Conservation (phyloP, 1,139 yeast genomes). For the Yamadazyma diospyri region DNA sequence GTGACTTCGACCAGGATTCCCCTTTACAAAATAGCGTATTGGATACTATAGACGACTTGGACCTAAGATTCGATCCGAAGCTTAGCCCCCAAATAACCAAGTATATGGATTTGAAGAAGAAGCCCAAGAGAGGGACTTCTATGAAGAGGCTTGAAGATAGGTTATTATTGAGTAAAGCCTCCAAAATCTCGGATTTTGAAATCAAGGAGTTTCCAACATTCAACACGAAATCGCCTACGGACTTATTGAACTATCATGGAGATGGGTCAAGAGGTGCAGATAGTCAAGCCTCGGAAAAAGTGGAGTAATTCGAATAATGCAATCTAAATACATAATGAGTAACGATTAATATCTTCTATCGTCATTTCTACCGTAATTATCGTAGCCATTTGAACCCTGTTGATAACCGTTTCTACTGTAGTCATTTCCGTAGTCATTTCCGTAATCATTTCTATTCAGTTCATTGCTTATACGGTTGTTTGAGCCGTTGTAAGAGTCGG, state of each 20-base stretch:
- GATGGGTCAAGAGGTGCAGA: slow-evolving; percentile 20
- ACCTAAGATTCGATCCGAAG: slow-evolving; percentile 27
- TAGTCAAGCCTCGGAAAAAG: slow-evolving; percentile 26
- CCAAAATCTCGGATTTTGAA: slow-evolving; percentile 10
- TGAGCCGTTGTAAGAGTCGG: no score
- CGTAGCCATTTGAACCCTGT: slow-evolving; percentile 6
- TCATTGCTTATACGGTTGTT: no score
- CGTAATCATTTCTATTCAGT: slow-evolving; percentile 6
- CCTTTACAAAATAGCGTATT: slow-evolving; percentile 22
- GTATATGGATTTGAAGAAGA: slow-evolving; percentile 6
- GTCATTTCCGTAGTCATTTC: slow-evolving; percentile 11
- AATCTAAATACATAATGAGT: slow-evolving; percentile 13
- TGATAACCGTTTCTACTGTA: slow-evolving; percentile 5
- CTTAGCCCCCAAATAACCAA: slow-evolving; percentile 28
- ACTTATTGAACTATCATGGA: slow-evolving; percentile 13
- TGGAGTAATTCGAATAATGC: slow-evolving; percentile 16
- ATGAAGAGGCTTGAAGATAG: slow-evolving; percentile 19
- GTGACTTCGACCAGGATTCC: slow-evolving; percentile 27
- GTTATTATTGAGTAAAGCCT: slow-evolving; percentile 33
- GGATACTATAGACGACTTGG: slow-evolving; percentile 13
- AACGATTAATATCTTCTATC: slow-evolving; percentile 15
- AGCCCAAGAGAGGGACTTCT: slow-evolving; percentile 12
- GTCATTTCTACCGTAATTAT: slow-evolving; percentile 11
- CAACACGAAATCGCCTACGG: slow-evolving; percentile 17
- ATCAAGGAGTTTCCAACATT: slow-evolving; percentile 6